Base-by-base conservation (phyloP, 2,329 filamentous ascomycete species). In the Fusarium nurragi region DNA sequence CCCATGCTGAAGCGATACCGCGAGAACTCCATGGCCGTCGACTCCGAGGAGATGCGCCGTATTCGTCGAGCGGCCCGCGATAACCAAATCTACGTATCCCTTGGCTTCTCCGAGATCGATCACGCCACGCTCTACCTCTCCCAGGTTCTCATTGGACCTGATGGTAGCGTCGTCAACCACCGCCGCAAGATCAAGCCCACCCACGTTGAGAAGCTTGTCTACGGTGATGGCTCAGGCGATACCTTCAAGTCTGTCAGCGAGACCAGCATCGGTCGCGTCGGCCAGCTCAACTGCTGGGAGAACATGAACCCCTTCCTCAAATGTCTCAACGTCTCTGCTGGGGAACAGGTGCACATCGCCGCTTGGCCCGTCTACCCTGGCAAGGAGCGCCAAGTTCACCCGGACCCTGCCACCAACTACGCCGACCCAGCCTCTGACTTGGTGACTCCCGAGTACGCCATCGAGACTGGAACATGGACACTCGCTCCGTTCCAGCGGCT, bases 241-340 rank as follows among this genome's bases (percentile, higher is more conserved):
- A 83, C 84, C n/a, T 82, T 85, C 41, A 58, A 63, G 49, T 60
- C 68, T 0, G 85, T 86, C 0, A 78, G 81, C 6, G 77, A 83
- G 37, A 81, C 81, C 2, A 76, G 78, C 1, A 81, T 84, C 45
- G 84, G 83, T 4, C 80, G 81, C 5, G 77, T 87, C 6, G 85
- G 84, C 0, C 80, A 80, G 5, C 75, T 87, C 23, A 85, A 84
- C 65, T 86, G 84, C 74, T 86, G 83, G 82, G 83, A 86, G 67
- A 82, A 88, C 60, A 81, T 72, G 70, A 72, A 72, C 45, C 70
- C 68, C 1, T 71, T 73, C 46, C 69, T 72, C 44, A 71, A 71
- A 51, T 59, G 64, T 5, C 69, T 74, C 32, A 72, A 71, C 13
- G 70, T 72, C 6, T 65, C 72, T 5, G 61, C 64, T 5, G 64